Evolutionary conservation across 805 yeast species (phyloP).

Genomic region (Kluyveromyces lactis): DNA sequence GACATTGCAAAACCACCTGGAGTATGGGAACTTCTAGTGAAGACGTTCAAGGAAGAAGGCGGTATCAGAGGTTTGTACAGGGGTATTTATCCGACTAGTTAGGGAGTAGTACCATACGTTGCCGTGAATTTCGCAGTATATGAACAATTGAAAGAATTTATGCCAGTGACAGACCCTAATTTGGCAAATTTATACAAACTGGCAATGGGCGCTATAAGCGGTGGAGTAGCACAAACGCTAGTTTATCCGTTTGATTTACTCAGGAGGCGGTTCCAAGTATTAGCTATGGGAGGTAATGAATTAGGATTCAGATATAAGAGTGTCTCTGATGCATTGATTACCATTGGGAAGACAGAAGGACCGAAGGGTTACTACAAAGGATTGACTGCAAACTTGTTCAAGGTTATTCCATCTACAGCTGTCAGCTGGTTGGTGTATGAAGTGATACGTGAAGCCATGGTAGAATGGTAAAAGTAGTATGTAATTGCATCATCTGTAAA

Average conservation of each 20-base stretch:
- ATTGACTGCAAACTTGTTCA: slow-evolving; percentile 71
- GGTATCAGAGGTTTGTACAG: slow-evolving; percentile 70
- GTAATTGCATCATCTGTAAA: too few species aligned
- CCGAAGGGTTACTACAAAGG: slow-evolving; percentile 64
- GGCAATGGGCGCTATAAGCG: slow-evolving; percentile 74
- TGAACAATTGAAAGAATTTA: slow-evolving; percentile 63
- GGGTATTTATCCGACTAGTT: slow-evolving; percentile 83
- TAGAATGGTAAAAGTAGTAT: slow-evolving; percentile 4
- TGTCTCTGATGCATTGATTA: slow-evolving; percentile 61
- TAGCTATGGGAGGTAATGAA: slow-evolving; percentile 61
- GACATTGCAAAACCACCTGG: slow-evolving; percentile 53
- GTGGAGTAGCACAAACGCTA: slow-evolving; percentile 82
- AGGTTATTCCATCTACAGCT: slow-evolving; percentile 93
- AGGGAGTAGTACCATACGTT: slow-evolving; percentile 95
- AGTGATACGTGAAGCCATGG: slow-evolving; percentile 42
- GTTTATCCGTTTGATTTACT: slow-evolving; percentile 89
- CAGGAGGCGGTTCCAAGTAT: slow-evolving; percentile 85
- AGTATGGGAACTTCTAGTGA: slow-evolving; percentile 45
- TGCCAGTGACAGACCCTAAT: slow-evolving; percentile 30
- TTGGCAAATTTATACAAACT: slow-evolving; percentile 44
- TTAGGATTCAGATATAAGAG: slow-evolving; percentile 78
- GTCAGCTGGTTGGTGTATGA: slow-evolving; percentile 89
- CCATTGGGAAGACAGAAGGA: slow-evolving; percentile 71
- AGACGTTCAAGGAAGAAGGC: slow-evolving; percentile 71
- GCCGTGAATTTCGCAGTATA: slow-evolving; percentile 88